A percentile compares a stretch with the other conserved stretches of the same genome.
These are phyloP conservation scores for Gnetum montanum DNA, from an alignment of 75 land plant species.

Conservation along the genomic window DNA sequence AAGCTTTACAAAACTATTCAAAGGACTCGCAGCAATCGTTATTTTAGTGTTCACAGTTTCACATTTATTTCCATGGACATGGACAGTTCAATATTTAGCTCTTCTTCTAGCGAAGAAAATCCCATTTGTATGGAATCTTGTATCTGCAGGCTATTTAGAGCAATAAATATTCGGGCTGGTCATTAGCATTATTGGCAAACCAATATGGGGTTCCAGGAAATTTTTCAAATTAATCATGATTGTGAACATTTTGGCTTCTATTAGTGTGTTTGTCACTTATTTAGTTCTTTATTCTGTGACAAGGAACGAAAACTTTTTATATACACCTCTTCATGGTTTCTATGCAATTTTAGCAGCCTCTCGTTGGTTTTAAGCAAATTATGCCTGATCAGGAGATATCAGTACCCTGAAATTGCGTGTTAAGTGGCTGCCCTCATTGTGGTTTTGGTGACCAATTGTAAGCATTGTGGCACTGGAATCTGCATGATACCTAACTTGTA, in stretches of 20 bases:
- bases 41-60: too few species aligned
- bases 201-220: conserved; percentile 89
- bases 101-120: conserved; percentile 87
- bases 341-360: conserved; percentile 81
- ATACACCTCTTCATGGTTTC: conserved; percentile 84
- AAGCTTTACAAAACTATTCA: too few species aligned
- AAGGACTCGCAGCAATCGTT: too few species aligned
- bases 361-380: conserved; percentile 87
- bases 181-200: conserved; percentile 72
- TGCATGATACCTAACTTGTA: conserved; percentile 53
- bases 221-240: conserved; percentile 81
- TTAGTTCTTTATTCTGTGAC: conserved; percentile 64
- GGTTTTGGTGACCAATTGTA: conserved; percentile 35
- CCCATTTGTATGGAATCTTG: conserved; percentile 88
- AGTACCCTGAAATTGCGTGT: conserved; percentile 59
- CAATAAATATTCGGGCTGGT: conserved; percentile 58
- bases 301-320: conserved; percentile 63
- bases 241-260: conserved; percentile 64
- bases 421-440: conserved; percentile 94
- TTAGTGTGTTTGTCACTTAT: conserved; percentile 66
- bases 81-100: conserved; percentile 51
- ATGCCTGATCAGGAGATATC: conserved; percentile 75
- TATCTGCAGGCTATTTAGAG: conserved; percentile 89
- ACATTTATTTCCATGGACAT: conserved; percentile 46
- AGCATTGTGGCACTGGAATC: conserved; percentile 50